Conservation (phyloP, 2,329 filamentous ascomycete genomes). For the Epichloe sp. region DNA sequence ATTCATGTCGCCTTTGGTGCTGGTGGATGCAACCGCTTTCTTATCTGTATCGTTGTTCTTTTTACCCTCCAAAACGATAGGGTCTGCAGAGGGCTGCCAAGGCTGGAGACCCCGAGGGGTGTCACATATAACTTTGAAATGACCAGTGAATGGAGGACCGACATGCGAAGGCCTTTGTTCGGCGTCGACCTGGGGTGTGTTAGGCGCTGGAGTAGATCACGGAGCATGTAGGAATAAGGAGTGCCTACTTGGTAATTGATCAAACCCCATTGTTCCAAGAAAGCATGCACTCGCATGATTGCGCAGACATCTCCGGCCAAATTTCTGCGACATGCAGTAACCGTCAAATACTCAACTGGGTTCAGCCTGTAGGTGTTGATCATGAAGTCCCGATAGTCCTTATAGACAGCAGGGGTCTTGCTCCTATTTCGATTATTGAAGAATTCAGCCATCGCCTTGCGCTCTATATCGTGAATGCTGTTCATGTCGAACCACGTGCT, state of each 20-base stretch:
- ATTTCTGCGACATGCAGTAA: conserved; percentile 90
- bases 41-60: conserved; percentile 56
- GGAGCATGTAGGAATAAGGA: background rate
- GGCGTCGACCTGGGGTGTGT: conserved; percentile 66
- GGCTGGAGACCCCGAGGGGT: conserved; percentile 84
- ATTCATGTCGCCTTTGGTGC: conserved; percentile 69
- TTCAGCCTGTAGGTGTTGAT: conserved; percentile 98
- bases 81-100: conserved; percentile 80
- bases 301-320: conserved; percentile 95
- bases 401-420: conserved; percentile 95
- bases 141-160: conserved; percentile 90
- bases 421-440: conserved; percentile 97
- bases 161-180: conserved; percentile 92
- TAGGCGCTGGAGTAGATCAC: background rate
- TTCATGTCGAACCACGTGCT: conserved; percentile 99
- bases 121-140: conserved; percentile 92
- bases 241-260: conserved; percentile 87
- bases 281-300: conserved; percentile 97
- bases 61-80: conserved; percentile 49
- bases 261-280: conserved; percentile 95
- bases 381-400: conserved; percentile 99
- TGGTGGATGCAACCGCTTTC: conserved; percentile 51
- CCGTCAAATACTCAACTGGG: conserved; percentile 88
- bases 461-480: conserved; percentile 77
- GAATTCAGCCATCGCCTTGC: conserved; percentile 91